Percentiles rank a stretch among this genome's conserved stretches.
These are phyloP conservation scores for Fusarium sp. DNA, from an alignment of 2,329 filamentous ascomycete species.

Conservation along the genomic window DNA sequence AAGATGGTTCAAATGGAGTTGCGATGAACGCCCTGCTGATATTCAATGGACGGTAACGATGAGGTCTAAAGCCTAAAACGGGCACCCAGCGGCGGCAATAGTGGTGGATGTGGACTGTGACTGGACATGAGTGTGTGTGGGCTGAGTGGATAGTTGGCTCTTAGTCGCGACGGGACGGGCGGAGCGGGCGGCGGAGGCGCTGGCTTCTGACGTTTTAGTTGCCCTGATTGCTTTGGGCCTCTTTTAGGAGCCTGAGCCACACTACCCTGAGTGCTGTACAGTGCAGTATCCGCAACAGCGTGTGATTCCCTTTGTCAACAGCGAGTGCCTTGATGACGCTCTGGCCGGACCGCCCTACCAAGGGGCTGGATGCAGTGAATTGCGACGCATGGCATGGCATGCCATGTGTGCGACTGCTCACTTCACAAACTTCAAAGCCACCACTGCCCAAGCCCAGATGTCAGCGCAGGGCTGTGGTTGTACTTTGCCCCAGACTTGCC, in stretches of 20 bases:
- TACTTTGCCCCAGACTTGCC: conserved; percentile 43
- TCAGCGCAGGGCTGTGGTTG: conserved; percentile 43
- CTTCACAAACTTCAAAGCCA: conserved; percentile 39
- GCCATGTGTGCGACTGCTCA: conserved; percentile 35
- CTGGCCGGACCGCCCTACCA: conserved; percentile 33
- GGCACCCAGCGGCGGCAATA: conserved; percentile 36
- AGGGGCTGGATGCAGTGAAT: conserved; percentile 37
- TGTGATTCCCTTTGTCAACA: conserved; percentile 17
- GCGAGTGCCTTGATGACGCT: conserved; percentile 34
- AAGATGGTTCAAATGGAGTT: conserved; percentile 36
- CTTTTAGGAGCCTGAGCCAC: conserved; percentile 41
- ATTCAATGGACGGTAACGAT: conserved; percentile 43
- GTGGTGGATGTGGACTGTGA: conserved; percentile 39
- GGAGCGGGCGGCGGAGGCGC: conserved; percentile 37
- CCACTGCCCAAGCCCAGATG: conserved; percentile 36
- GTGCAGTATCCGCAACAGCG: conserved; percentile 7
- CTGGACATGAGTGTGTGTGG: conserved; percentile 40
- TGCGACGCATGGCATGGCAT: conserved; percentile 9
- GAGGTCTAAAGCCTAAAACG: conserved; percentile 39
- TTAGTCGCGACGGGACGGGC: conserved; percentile 39
- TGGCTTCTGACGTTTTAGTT: conserved; percentile 34
- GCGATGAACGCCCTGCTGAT: conserved; percentile 42
- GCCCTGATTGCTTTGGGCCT: conserved; percentile 36
- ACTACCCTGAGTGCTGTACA: conserved; percentile 15
- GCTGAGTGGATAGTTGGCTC: conserved; percentile 44